A percentile compares a stretch with the other conserved stretches of the same genome.
Evolutionary conservation across 2,329 filamentous ascomycete genomes (phyloP).

Genomic region (Ophiostoma novo-ulmi): DNA sequence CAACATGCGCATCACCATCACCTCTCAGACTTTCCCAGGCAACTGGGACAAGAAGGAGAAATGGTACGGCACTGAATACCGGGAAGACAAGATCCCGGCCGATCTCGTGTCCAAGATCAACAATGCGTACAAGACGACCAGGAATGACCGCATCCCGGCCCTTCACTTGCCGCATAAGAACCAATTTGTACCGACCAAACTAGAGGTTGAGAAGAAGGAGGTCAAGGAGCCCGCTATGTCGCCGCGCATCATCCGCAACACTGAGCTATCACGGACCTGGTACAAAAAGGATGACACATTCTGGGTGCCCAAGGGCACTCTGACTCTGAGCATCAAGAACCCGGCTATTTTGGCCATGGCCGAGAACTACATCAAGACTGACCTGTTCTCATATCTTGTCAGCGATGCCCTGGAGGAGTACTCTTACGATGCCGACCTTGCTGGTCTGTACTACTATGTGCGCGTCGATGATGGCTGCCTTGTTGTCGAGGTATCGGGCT

Average conservation of each 20-base stretch:
- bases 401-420: constrained; percentile 87
- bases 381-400: constrained; percentile 78
- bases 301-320: constrained; percentile 92
- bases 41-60: constrained; percentile 84
- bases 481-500: constrained; percentile 75
- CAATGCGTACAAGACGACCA: constrained; percentile 54
- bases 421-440: constrained; percentile 90
- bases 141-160: constrained; percentile 57
- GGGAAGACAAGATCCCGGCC: constrained; percentile 68
- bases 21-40: constrained; percentile 78
- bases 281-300: constrained; percentile 98
- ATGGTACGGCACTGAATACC: constrained; percentile 97
- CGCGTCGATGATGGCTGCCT: constrained; percentile 66
- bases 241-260: constrained; percentile 80
- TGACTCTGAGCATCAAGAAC: constrained; percentile 74
- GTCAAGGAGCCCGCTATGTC: constrained; percentile 66
- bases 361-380: constrained; percentile 69
- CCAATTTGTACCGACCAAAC: constrained; percentile 87
- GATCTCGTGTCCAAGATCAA: constrained; percentile 69
- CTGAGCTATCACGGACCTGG: constrained; percentile 76
- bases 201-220: constrained; percentile 93
- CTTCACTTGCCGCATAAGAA: constrained; percentile 88
- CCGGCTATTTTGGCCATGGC: constrained; percentile 75
- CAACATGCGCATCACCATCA: constrained; percentile 79
- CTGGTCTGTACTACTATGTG: constrained; percentile 81